These are phyloP conservation scores for Stachybotrys chartarum DNA, from an alignment of 2,329 filamentous ascomycete species.

Conservation along the genomic window DNA sequence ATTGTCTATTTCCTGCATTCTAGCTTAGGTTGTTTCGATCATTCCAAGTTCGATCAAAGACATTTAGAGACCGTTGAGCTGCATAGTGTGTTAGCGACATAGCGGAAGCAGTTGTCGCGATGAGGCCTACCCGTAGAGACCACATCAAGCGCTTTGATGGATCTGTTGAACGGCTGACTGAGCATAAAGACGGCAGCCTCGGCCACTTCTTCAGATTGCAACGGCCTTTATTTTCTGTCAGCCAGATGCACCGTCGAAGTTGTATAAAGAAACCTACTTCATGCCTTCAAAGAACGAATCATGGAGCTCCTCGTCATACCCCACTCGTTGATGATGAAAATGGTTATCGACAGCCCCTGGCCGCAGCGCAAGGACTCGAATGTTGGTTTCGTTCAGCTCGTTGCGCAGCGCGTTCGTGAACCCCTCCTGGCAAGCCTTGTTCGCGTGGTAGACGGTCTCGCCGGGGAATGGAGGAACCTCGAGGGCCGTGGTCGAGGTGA, in stretches of 20 bases:
- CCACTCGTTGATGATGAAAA: slow-evolving; percentile 38
- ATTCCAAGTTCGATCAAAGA: slow-evolving; percentile 22
- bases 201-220: slow-evolving; percentile 34
- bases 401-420: slow-evolving; percentile 41
- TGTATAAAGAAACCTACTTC: not conserved
- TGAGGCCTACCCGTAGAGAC: slow-evolving; percentile 23
- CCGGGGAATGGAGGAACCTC: slow-evolving; percentile 41
- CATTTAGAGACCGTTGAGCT: slow-evolving; percentile 21
- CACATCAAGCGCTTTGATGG: slow-evolving; percentile 37
- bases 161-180: slow-evolving; percentile 23
- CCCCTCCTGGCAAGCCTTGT: slow-evolving; percentile 38
- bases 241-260: not conserved
- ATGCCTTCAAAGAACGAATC: slow-evolving; percentile 36
- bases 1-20: not conserved
- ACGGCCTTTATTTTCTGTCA: slow-evolving; percentile 20
- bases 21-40: slow-evolving; percentile 1
- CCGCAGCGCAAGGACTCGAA: slow-evolving; percentile 36
- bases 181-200: slow-evolving; percentile 35
- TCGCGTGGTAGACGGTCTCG: slow-evolving; percentile 40
- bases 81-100: slow-evolving; percentile 3
- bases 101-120: not conserved
- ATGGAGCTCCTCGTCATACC: slow-evolving; percentile 31
- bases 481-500: slow-evolving; percentile 37
- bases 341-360: slow-evolving; percentile 40
- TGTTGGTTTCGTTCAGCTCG: slow-evolving; percentile 37